A percentile compares a stretch with the other conserved stretches of the same genome.
phyloP scores from a whole-genome alignment of 768 basidiomycete genomes.

The Lactarius indigo region DNA sequence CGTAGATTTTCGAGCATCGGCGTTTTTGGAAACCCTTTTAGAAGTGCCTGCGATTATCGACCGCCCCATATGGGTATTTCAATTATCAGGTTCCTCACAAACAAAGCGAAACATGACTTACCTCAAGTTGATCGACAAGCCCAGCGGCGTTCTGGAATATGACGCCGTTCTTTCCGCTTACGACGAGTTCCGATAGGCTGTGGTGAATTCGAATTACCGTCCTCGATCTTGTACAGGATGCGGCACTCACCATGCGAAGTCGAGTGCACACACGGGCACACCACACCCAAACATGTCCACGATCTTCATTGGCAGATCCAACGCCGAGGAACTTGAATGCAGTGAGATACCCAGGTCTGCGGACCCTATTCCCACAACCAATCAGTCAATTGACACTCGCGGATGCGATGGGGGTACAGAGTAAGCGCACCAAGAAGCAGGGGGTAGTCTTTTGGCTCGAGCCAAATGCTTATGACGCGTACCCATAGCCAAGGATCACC shows the following conservation, averaged over 20 bases:
- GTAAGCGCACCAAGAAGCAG: conserved; percentile 60
- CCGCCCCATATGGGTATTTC: background rate
- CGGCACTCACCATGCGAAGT: conserved; percentile 72
- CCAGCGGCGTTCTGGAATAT: conserved; percentile 66
- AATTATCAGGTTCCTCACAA: background rate
- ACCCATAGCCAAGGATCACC: conserved; percentile 64
- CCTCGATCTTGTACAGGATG: background rate
- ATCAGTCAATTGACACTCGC: background rate
- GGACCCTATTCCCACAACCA: conserved; percentile 50
- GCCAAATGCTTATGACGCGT: conserved; percentile 77
- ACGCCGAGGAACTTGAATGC: conserved; percentile 83
- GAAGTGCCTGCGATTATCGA: conserved; percentile 17
- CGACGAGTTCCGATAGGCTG: conserved; percentile 85
- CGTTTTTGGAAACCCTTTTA: conserved; percentile 19
- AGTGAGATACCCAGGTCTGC: conserved; percentile 90
- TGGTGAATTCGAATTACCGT: background rate
- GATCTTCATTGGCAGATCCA: conserved; percentile 98
- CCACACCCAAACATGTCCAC: conserved; percentile 99
- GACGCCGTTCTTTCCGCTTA: conserved; percentile 78
- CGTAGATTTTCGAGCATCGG: conserved; percentile 17
- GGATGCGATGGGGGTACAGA: background rate
- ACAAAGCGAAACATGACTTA: conserved; percentile 32
- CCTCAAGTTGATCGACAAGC: conserved; percentile 71
- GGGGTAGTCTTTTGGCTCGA: conserved; percentile 90
- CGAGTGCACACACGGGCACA: conserved; percentile 86